phyloP scores from a whole-genome alignment of 345 rosid genomes.

The Conringia planisiliqua region DNA sequence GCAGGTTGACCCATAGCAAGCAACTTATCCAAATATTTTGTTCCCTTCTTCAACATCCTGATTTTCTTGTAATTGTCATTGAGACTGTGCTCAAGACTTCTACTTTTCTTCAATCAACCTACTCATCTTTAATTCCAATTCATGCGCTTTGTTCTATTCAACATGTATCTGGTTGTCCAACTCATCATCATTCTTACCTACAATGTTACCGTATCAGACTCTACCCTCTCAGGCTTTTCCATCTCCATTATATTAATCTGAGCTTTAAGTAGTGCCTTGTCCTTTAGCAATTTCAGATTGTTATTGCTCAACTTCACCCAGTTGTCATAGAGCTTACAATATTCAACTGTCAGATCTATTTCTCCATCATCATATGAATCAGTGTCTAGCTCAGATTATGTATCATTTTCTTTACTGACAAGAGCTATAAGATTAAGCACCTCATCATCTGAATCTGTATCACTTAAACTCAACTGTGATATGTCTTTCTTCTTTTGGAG shows the following conservation, averaged over 20 bases:
- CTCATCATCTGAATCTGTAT: background rate
- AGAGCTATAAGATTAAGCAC: background rate
- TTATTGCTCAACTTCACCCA: background rate
- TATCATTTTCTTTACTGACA: background rate
- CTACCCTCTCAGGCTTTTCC: too few species aligned
- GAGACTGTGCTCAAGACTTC: background rate
- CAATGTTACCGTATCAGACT: too few species aligned
- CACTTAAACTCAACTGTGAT: too few species aligned
- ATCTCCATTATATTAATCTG: too few species aligned
- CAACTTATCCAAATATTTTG: too few species aligned
- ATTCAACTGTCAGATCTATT: background rate
- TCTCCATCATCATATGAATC: background rate
- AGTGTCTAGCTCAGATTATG: background rate
- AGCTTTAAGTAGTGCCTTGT: background rate
- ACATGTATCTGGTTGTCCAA: background rate
- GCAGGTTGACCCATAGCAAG: too few species aligned
- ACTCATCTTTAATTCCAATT: background rate
- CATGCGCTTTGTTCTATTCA: background rate
- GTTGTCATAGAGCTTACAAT: too few species aligned
- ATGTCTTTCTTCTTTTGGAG: too few species aligned
- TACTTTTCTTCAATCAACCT: background rate
- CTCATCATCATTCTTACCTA: background rate
- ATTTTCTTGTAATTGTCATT: too few species aligned
- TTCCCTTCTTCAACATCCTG: too few species aligned
- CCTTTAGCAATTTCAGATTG: background rate